Evolutionary conservation across 257 asterid species (phyloP), one percentile per base, ranked within the genome.

Genomic region (Leonotis leonurus): DNA sequence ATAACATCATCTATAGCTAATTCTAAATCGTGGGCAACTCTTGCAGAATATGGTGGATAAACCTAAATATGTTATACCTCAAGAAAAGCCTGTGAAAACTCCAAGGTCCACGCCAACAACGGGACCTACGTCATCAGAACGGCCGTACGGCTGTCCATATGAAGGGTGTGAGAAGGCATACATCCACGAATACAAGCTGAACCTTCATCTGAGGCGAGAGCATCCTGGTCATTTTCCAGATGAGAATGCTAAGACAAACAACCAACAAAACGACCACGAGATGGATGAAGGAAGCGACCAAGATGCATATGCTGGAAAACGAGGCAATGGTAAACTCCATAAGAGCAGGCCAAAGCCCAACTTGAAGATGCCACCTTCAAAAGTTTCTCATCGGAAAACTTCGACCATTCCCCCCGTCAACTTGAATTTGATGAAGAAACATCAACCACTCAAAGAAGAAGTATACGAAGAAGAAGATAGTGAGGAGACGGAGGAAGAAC

Each of bases 131-230:
- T 76, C 99, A 24, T 70, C 92, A 1, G 95, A 93, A 41, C 96
- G 99, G 6, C 99, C 99, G 3, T 85, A 85, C 21, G 93, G 72
- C n/a, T 93, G 99, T 43, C 99, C 99, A 0, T 93, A 93, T 0
- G 85, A 87, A 33, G 97, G 96, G 25, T 93, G 99, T 69, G 99
- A 87, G 68, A 93, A 93, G 78, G 96, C 97, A 39, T 93, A 93
- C 89, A 89, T 89, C 77, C 99, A 93, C 17, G 99, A 93, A 71
- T 93, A 93, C 95, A 93, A 93, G 79, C 92, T 93, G 21, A 93
- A 93, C 72, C 99, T 93, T 68, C 99, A 93, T 60, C 75, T 93
- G 5, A 75, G 89, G 68, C 76, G 95, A 77, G 95, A 83, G 76
- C 99, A 93, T 68, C 99, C 97, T 0, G 95, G 90, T 40, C 99